Base-by-base conservation (phyloP, 345 rosid species). In the Citrus glauca region DNA sequence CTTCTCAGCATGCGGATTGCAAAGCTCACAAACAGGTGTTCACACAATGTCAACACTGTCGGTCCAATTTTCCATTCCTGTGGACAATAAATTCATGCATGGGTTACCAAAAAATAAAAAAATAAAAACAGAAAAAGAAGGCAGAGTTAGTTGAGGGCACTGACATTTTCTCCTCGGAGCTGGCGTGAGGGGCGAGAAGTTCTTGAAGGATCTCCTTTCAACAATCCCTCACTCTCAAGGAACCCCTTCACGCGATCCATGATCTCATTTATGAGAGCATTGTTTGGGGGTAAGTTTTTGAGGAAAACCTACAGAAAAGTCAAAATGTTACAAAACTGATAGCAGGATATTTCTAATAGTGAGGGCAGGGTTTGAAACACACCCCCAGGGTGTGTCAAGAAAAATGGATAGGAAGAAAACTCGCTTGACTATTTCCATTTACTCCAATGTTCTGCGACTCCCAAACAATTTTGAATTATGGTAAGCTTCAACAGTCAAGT, bases 1-100 rank as follows among this genome's bases (percentile, higher is more conserved):
- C 87, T 88, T 69, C 86, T 87, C 84, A 95, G 84, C 66, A 85
- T 69, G 40, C 95, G 92, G 78, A 95, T 92, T 50, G 94, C 93
- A 80, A 89, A 93, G 85, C 96, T 93, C 82, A 95, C 99, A 50
- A 95, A 88, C 20, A 95, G 88, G 87, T 93, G 99, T 77, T 95
- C 99, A 14, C 91, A 93, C 69, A 95, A 77, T 71, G 99, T 93
- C 81, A 85, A 11, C 77, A 95, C 69, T 1, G 97, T 95, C 25
- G 96, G 93, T 76, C 93, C 97, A 33, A 95, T 82, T 79, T 86
- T 91, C 99, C 99, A 92, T 80, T 92, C 97, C 98, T 95, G 94
- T 28, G 64, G 59, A 45, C 20, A 48, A 22, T 17, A 48, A 33
- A 64, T 32, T 48, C 77, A 45, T 28, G 77, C 32, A 38, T 48